phyloP scores from a whole-genome alignment of 2,329 filamentous ascomycete species.

The Plectosphaerella cucumerina region DNA sequence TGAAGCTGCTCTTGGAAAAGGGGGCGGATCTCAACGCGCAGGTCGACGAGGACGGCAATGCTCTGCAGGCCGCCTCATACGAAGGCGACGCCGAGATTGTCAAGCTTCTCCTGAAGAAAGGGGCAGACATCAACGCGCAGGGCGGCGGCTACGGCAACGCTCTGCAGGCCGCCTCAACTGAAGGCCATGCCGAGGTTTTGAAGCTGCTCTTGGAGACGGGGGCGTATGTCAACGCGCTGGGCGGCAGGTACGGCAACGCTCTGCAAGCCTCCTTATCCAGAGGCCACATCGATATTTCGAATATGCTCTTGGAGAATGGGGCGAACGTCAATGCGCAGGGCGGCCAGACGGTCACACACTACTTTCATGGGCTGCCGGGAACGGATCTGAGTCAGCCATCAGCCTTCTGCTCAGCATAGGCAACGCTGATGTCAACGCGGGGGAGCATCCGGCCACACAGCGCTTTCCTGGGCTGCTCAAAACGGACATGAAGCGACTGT shows the following conservation, averaged over 20 bases:
- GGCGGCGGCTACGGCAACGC: background rate
- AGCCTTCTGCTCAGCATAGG: conserved; percentile 12
- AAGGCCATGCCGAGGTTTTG: background rate
- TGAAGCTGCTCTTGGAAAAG: conserved; percentile 2
- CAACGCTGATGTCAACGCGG: conserved; percentile 10
- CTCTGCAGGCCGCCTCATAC: background rate
- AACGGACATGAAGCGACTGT: conserved; percentile 12
- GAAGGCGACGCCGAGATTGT: background rate
- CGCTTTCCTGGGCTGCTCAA: conserved; percentile 12
- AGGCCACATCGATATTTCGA: background rate
- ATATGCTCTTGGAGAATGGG: conserved; percentile 1
- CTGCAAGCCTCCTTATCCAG: background rate
- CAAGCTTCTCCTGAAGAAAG: background rate
- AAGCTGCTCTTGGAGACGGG: background rate
- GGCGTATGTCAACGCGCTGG: conserved; percentile 1
- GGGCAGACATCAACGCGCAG: background rate
- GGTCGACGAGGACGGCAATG: background rate
- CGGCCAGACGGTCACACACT: conserved; percentile 4
- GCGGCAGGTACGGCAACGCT: background rate
- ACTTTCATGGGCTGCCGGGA: conserved; percentile 11
- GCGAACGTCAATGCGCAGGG: conserved; percentile 4
- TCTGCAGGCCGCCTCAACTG: background rate
- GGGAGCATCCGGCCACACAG: conserved; percentile 7
- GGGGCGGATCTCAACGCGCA: conserved; percentile 1
- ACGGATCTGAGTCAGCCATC: conserved; percentile 4